Conservation (phyloP, 176 grass and related monocot genomes). For the Raddia guianensis region DNA sequence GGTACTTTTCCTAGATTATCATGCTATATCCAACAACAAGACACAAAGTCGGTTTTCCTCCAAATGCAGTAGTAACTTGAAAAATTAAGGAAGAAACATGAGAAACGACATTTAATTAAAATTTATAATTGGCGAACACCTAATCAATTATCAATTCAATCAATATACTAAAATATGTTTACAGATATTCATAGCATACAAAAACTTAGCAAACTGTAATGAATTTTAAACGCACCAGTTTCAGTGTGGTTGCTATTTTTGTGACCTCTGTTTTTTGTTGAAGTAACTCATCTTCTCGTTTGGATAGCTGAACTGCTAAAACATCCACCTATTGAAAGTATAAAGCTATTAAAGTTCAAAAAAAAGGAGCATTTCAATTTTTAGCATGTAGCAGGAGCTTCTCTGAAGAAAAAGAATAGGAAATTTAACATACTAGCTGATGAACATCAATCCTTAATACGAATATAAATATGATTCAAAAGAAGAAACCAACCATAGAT, state of each 20-base stretch:
- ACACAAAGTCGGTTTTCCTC: neutral
- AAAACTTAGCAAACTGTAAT: neutral
- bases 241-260: conserved; percentile 57
- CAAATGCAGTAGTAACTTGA: neutral
- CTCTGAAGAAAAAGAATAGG: neutral
- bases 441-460: neutral
- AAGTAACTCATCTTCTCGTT: conserved; percentile 86
- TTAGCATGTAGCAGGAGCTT: conserved; percentile 3
- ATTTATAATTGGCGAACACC: neutral
- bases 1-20: neutral
- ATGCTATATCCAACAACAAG: neutral
- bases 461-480: conserved; percentile 29
- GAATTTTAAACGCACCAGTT: conserved; percentile 52
- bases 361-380: neutral
- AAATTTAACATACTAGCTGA: neutral
- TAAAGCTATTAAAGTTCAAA: conserved; percentile 10
- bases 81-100: neutral
- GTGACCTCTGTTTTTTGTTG: conserved; percentile 74
- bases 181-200: conserved; percentile 2
- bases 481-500: conserved; percentile 67
- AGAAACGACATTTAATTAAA: neutral
- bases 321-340: conserved; percentile 62
- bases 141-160: neutral
- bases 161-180: conserved; percentile 3
- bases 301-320: conserved; percentile 66